phyloP scores from a whole-genome alignment of 2,329 filamentous ascomycete genomes.

The Cadophora sp. region DNA sequence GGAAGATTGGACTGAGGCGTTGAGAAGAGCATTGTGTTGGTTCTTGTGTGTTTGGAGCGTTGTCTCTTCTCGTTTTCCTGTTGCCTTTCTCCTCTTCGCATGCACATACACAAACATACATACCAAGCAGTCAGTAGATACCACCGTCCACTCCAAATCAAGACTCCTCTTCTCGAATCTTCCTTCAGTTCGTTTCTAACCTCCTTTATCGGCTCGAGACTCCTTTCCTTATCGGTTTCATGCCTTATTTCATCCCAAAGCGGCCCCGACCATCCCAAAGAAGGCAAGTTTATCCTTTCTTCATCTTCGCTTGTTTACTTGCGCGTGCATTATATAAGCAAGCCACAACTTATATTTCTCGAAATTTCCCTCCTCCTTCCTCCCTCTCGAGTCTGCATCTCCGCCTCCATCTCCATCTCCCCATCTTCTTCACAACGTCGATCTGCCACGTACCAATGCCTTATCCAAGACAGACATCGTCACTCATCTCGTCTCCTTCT shows the following conservation, averaged over 20 bases:
- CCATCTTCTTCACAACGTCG: background rate
- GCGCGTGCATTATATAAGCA: background rate
- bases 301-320: constrained; percentile 1
- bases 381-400: background rate
- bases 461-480: background rate
- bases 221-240: background rate
- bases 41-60: background rate
- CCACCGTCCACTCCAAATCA: background rate
- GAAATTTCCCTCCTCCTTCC: background rate
- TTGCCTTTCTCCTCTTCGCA: constrained; percentile 3
- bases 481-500: background rate
- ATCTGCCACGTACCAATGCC: background rate
- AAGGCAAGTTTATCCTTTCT: background rate
- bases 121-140: constrained; percentile 4
- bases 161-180: background rate
- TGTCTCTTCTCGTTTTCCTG: background rate
- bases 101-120: background rate
- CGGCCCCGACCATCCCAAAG: background rate
- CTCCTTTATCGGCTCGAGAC: background rate
- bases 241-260: background rate
- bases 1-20: background rate
- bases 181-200: background rate
- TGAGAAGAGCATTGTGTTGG: background rate
- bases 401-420: background rate
- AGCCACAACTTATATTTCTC: background rate